These are phyloP conservation scores for Emergomyces orientalis DNA, from an alignment of 2,329 filamentous ascomycete genomes.

Conservation along the genomic window DNA sequence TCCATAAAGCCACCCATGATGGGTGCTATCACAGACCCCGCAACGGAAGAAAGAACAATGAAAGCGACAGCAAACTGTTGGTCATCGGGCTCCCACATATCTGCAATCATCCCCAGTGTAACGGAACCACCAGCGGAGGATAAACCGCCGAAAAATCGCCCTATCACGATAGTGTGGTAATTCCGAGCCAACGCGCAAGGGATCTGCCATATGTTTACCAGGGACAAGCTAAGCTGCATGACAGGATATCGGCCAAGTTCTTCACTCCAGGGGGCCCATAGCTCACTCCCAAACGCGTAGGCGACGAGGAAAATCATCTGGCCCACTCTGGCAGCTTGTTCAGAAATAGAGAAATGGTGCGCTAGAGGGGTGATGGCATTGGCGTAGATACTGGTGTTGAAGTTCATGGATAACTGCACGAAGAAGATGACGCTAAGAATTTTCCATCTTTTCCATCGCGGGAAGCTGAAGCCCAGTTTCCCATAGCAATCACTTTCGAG, in stretches of 20 bases:
- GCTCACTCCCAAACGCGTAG: constrained; percentile 76
- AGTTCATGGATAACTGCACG: constrained; percentile 67
- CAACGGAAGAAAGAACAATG: constrained; percentile 50
- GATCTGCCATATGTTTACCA: constrained; percentile 70
- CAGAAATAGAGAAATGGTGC: constrained; percentile 56
- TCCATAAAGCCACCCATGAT: constrained; percentile 47
- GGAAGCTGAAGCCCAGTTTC: constrained; percentile 54
- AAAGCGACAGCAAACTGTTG: constrained; percentile 54
- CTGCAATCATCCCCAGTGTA: constrained; percentile 55
- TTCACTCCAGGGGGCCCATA: constrained; percentile 81
- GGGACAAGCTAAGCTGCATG: constrained; percentile 59
- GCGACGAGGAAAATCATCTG: constrained; percentile 67
- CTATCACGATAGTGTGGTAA: constrained; percentile 58
- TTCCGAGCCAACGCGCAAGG: constrained; percentile 63
- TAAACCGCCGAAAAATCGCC: constrained; percentile 54
- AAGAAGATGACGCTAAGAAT: constrained; percentile 60
- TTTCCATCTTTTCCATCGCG: constrained; percentile 58
- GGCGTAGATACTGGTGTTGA: constrained; percentile 64
- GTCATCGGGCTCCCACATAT: constrained; percentile 50
- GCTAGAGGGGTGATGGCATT: constrained; percentile 55
- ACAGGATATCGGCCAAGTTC: constrained; percentile 69
- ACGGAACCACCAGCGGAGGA: constrained; percentile 57
- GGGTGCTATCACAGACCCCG: constrained; percentile 41
- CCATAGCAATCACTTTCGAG: constrained; percentile 52
- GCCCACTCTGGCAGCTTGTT: constrained; percentile 58